Percentiles rank a stretch among this genome's conserved stretches.
phyloP scores from a whole-genome alignment of 345 rosid species.

The Conringia planisiliqua region DNA sequence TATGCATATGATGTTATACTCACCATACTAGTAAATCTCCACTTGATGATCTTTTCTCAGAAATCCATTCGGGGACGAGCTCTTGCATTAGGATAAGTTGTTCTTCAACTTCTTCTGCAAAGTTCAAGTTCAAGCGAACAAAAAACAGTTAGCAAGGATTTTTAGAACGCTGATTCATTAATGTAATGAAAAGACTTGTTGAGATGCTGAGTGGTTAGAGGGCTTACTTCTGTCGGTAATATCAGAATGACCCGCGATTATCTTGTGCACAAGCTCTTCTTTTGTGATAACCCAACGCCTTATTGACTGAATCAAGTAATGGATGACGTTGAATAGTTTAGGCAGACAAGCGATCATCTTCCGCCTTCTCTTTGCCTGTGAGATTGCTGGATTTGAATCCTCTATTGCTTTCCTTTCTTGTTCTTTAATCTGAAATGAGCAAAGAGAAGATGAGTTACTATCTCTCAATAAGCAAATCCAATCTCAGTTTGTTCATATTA shows the following conservation, averaged over 20 bases:
- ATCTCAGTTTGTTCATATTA: neutral
- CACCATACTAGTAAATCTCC: constrained; percentile 76
- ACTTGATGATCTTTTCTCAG: constrained; percentile 55
- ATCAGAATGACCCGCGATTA: constrained; percentile 49
- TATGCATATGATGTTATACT: constrained; percentile 12
- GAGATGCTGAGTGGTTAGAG: neutral
- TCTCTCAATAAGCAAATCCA: neutral
- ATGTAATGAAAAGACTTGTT: neutral
- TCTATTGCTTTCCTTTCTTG: constrained; percentile 62
- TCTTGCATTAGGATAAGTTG: constrained; percentile 65
- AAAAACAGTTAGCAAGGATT: neutral
- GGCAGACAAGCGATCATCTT: constrained; percentile 71
- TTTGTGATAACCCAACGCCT: constrained; percentile 66
- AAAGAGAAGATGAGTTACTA: neutral
- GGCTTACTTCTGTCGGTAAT: constrained; percentile 74
- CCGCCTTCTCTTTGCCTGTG: constrained; percentile 65
- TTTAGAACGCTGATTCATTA: neutral
- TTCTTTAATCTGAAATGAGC: constrained; percentile 57
- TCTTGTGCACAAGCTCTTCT: constrained; percentile 71
- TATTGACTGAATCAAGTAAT: constrained; percentile 63
- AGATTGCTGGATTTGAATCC: constrained; percentile 77
- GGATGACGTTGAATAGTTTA: constrained; percentile 68
- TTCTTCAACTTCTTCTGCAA: constrained; percentile 78
- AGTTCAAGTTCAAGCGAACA: neutral
- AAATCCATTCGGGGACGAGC: constrained; percentile 84